phyloP scores from a whole-genome alignment of 495 filamentous ascomycete species.

The Tuber indicum region DNA sequence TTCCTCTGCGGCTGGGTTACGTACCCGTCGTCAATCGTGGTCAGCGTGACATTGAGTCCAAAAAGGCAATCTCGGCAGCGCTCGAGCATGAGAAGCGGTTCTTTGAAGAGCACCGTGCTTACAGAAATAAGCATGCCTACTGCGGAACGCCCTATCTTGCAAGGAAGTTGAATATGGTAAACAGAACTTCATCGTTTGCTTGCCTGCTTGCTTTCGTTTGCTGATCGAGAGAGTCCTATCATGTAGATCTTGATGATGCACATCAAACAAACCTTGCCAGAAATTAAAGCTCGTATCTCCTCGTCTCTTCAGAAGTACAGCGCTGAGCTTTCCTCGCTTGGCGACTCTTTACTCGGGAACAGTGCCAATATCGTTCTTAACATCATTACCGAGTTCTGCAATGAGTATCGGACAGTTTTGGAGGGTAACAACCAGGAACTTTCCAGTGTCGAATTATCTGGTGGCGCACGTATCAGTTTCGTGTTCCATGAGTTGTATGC shows the following conservation, averaged over 20 bases:
- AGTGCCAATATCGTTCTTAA: conserved; percentile 92
- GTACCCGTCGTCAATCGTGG: conserved; percentile 98
- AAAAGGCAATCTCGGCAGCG: conserved; percentile 83
- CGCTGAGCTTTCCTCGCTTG: conserved; percentile 70
- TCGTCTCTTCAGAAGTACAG: conserved; percentile 88
- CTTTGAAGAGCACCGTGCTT: conserved; percentile 98
- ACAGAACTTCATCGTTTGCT: conserved; percentile 19
- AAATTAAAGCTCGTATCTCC: conserved; percentile 93
- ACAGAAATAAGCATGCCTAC: conserved; percentile 96
- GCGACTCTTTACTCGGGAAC: conserved; percentile 94
- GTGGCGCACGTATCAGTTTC: conserved; percentile 97
- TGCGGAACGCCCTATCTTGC: conserved; percentile 97
- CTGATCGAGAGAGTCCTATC: conserved; percentile 21
- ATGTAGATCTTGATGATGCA: conserved; percentile 97
- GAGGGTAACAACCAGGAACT: conserved; percentile 95
- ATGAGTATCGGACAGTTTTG: conserved; percentile 91
- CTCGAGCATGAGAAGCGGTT: conserved; percentile 94
- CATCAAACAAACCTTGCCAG: conserved; percentile 98
- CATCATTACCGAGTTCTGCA: conserved; percentile 97
- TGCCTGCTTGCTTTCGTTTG: neutral
- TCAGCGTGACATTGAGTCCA: conserved; percentile 98
- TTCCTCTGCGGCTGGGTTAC: conserved; percentile 90
- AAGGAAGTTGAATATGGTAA: conserved; percentile 85
- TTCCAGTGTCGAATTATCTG: conserved; percentile 87
- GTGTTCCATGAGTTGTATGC: conserved; percentile 98